Conservation (phyloP, 139 green algal species). For the Coccomyxa sp. region DNA sequence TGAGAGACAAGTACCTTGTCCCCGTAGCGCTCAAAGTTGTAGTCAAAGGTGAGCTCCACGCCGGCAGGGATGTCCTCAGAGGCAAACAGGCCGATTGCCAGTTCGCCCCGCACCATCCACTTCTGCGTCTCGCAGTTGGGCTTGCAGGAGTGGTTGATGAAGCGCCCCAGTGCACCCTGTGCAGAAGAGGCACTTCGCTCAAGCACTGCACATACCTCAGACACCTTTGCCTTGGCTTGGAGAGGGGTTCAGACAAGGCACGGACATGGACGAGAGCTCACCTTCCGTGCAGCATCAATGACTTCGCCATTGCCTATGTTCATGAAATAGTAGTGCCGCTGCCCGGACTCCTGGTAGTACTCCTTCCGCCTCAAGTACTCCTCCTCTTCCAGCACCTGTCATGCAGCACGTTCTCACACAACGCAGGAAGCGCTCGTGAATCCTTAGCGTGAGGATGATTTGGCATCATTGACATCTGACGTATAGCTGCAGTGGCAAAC, state of each 20-base stretch:
- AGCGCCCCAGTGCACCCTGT: constrained; percentile 90
- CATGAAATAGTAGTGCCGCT: constrained; percentile 99
- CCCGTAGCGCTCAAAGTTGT: constrained; percentile 98
- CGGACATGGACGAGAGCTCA: constrained; percentile 28
- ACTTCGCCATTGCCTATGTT: constrained; percentile 95
- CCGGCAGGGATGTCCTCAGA: constrained; percentile 56
- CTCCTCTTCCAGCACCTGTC: constrained; percentile 89
- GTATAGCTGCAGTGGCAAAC: background rate
- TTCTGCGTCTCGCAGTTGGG: constrained; percentile 99
- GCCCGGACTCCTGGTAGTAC: constrained; percentile 70
- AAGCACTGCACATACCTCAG: too few relatives aligned
- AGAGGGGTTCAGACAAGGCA: too few relatives aligned
- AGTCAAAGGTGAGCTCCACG: constrained; percentile 97
- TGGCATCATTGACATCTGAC: too few relatives aligned
- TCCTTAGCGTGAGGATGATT: background rate
- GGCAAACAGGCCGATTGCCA: constrained; percentile 93
- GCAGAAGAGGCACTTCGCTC: too few relatives aligned
- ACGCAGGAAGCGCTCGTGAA: background rate
- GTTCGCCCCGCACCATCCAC: constrained; percentile 93
- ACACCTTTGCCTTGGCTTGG: too few relatives aligned
- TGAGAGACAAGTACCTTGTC: constrained; percentile 53
- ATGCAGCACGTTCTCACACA: background rate
- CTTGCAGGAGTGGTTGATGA: constrained; percentile 98
- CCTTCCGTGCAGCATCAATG: constrained; percentile 89
- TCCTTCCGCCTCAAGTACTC: constrained; percentile 86